A percentile compares a stretch with the other conserved stretches of the same genome.
phyloP scores from a whole-genome alignment of 2,329 filamentous ascomycete species.

The Colletotrichum cuscutae region DNA sequence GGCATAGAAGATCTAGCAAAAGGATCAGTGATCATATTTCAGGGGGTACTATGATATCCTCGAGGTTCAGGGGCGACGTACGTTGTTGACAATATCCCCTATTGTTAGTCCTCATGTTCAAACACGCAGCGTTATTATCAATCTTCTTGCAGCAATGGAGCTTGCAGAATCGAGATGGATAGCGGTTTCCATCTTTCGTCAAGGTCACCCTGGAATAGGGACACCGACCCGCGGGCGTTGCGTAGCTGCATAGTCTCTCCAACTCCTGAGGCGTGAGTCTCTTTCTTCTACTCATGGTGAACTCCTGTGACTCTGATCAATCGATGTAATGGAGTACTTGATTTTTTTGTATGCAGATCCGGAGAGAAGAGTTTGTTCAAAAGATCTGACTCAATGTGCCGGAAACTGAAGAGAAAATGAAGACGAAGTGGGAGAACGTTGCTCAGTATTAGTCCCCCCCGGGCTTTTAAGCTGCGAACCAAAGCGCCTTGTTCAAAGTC shows the following conservation, averaged over 20 bases:
- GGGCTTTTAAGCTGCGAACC: constrained; percentile 4
- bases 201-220: constrained; percentile 20
- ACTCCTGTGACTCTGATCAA: background rate
- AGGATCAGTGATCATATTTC: background rate
- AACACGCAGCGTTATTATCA: constrained; percentile 23
- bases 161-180: constrained; percentile 25
- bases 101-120: constrained; percentile 23
- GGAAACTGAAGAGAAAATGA: background rate
- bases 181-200: constrained; percentile 19
- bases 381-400: too few species aligned
- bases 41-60: background rate
- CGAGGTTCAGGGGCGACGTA: background rate
- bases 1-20: constrained; percentile 25
- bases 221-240: constrained; percentile 23
- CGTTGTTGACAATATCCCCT: constrained; percentile 30
- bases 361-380: background rate
- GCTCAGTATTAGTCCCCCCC: too few species aligned
- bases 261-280: constrained; percentile 23
- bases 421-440: background rate
- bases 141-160: constrained; percentile 36
- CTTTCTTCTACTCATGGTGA: constrained; percentile 12
- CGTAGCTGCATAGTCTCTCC: constrained; percentile 28
- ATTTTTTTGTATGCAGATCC: background rate
- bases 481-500: background rate
- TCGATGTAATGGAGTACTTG: too few species aligned